Evolutionary conservation across 257 asterid species (phyloP).

Genomic region (Gentiana macrophylla): DNA sequence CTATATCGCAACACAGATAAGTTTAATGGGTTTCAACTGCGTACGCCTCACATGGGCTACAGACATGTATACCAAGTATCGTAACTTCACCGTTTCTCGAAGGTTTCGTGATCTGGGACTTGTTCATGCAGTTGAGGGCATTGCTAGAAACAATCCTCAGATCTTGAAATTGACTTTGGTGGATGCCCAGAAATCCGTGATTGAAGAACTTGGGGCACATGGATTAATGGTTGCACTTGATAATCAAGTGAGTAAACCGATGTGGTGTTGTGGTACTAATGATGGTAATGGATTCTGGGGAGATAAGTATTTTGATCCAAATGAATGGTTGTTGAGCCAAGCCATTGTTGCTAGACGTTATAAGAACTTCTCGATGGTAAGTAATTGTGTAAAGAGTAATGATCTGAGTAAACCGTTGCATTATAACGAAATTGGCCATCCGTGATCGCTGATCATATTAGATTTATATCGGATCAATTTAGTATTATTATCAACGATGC

Average conservation of each 20-base stretch:
- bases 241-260: slow-evolving; percentile 45
- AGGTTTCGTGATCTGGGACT: slow-evolving; percentile 22
- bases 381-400: not conserved
- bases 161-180: slow-evolving; percentile 24
- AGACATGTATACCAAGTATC: slow-evolving; percentile 38
- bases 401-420: not conserved
- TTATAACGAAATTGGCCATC: no score
- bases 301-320: slow-evolving; percentile 34
- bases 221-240: slow-evolving; percentile 50
- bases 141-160: slow-evolving; percentile 27
- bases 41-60: slow-evolving; percentile 60
- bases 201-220: slow-evolving; percentile 22
- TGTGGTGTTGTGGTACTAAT: slow-evolving; percentile 41
- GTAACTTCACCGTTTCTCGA: slow-evolving; percentile 17
- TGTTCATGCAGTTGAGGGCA: slow-evolving; percentile 17
- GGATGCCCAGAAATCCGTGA: slow-evolving; percentile 38
- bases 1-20: slow-evolving; percentile 17
- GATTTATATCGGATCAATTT: not conserved
- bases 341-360: slow-evolving; percentile 25
- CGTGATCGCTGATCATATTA: not conserved
- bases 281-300: slow-evolving; percentile 70
- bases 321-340: slow-evolving; percentile 48
- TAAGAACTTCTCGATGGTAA: slow-evolving; percentile 27
- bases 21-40: slow-evolving; percentile 45
- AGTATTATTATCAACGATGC: not conserved